Conservation (phyloP, 2,329 filamentous ascomycete genomes). For the Alternaria arborescens region DNA sequence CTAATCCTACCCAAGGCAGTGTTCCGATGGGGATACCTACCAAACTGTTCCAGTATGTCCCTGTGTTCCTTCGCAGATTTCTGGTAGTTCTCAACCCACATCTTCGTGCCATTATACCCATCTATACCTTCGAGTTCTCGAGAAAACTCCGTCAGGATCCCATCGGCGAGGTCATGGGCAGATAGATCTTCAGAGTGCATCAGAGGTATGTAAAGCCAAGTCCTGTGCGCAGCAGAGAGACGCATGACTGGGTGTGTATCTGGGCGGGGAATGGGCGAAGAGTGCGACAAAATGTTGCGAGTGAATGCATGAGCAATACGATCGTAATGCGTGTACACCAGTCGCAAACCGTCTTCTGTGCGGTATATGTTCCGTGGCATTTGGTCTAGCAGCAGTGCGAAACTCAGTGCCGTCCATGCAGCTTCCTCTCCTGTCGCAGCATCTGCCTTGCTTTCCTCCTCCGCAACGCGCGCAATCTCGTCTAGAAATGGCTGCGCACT, state of each 20-base stretch:
- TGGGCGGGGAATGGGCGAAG: constrained; percentile 30
- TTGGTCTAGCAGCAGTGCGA: constrained; percentile 69
- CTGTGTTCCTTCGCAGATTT: constrained; percentile 58
- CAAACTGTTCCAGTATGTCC: constrained; percentile 63
- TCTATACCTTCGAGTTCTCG: constrained; percentile 43
- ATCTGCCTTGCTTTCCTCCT: constrained; percentile 5
- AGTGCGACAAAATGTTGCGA: constrained; percentile 43
- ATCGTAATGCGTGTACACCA: constrained; percentile 66
- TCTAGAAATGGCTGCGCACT: constrained; percentile 49
- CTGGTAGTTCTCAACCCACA: constrained; percentile 41
- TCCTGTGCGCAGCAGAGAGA: constrained; percentile 51
- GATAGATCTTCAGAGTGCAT: constrained; percentile 65
- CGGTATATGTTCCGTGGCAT: constrained; percentile 70
- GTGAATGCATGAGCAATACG: constrained; percentile 60
- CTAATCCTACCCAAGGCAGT: constrained; percentile 58
- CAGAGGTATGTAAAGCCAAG: constrained; percentile 69
- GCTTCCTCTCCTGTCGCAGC: constrained; percentile 35
- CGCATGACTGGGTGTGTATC: constrained; percentile 44
- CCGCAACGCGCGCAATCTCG: constrained; percentile 37
- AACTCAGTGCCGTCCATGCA: constrained; percentile 55
- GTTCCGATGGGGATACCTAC: constrained; percentile 69
- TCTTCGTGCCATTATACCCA: constrained; percentile 40
- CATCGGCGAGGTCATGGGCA: constrained; percentile 54
- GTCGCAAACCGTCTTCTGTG: constrained; percentile 50
- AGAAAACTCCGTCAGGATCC: constrained; percentile 44